A percentile compares a stretch with the other conserved stretches of the same genome.
Conservation (phyloP, 2,329 filamentous ascomycete genomes). For the Stagonosporopsis tanaceti region DNA sequence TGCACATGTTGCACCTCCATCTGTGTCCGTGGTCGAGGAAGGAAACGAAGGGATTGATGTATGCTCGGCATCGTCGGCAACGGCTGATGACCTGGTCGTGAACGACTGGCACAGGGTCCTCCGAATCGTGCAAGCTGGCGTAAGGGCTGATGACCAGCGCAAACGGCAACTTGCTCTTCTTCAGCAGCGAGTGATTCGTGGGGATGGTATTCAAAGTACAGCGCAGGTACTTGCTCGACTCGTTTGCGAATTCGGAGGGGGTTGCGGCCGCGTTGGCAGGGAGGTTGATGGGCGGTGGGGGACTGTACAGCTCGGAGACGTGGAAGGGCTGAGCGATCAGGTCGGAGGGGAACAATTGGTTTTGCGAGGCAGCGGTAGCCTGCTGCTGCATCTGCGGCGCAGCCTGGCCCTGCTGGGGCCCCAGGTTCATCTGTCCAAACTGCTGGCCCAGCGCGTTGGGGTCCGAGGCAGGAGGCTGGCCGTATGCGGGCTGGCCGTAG, state of each 20-base stretch:
- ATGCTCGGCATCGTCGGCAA: conserved; percentile 93
- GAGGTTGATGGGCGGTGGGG: conserved; percentile 88
- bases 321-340: conserved; percentile 93
- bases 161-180: conserved; percentile 93
- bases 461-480: conserved; percentile 61
- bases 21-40: conserved; percentile 97
- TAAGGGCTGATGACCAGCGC: conserved; percentile 97
- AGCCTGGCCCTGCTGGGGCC: conserved; percentile 56
- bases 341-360: conserved; percentile 92
- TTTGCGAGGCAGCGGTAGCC: conserved; percentile 56
- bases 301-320: conserved; percentile 87
- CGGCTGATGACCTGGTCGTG: conserved; percentile 97
- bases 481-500: conserved; percentile 31
- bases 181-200: conserved; percentile 88
- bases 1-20: conserved; percentile 99
- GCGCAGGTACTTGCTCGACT: conserved; percentile 90
- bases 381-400: conserved; percentile 42
- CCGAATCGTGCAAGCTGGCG: conserved; percentile 87
- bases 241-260: conserved; percentile 89
- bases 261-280: conserved; percentile 95
- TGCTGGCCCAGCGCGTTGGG: conserved; percentile 74
- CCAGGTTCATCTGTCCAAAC: conserved; percentile 80
- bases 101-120: conserved; percentile 89
- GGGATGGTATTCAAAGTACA: conserved; percentile 95
- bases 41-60: conserved; percentile 57